These are phyloP conservation scores for Nothophytophthora sp. DNA, from an alignment of 352 stramenopile genomes.

Conservation along the genomic window DNA sequence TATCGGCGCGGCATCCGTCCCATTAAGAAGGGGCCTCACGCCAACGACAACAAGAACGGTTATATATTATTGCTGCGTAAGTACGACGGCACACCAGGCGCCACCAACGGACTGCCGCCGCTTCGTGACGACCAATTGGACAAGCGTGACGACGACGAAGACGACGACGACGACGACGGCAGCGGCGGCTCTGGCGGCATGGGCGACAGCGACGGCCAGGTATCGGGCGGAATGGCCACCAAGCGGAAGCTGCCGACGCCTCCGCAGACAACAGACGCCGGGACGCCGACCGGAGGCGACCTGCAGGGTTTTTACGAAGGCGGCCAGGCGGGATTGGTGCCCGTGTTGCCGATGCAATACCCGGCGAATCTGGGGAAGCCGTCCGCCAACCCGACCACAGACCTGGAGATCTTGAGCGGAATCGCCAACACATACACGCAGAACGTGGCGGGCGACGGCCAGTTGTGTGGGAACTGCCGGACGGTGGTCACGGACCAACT, in stretches of 20 bases:
- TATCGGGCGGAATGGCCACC: conserved; percentile 33
- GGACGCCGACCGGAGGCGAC: conserved; percentile 21
- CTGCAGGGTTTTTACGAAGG: conserved; percentile 69
- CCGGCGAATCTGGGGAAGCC: conserved; percentile 23
- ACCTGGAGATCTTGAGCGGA: conserved; percentile 83
- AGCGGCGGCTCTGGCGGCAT: conserved; percentile 1
- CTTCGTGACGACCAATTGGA: conserved; percentile 19
- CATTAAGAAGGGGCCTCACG: conserved; percentile 80
- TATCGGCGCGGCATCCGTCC: conserved; percentile 74
- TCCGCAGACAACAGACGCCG: conserved; percentile 17
- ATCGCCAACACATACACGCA: conserved; percentile 84
- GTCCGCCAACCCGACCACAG: conserved; percentile 42
- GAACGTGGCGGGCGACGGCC: conserved; percentile 39
- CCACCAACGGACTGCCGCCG: conserved; percentile 8
- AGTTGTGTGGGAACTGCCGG: conserved; percentile 64
- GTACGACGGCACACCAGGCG: conserved; percentile 39
- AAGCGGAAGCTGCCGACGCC: conserved; percentile 50
- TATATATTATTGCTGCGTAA: conserved; percentile 75
- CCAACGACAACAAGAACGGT: conserved; percentile 87
- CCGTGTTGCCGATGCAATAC: conserved; percentile 71
- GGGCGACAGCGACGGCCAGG: conserved; percentile 17
- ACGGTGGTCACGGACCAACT: conserved; percentile 73
- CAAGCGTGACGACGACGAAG: conserved; percentile 28
- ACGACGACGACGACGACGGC: conserved; percentile 20
- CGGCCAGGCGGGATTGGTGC: conserved; percentile 37